Conservation (phyloP, 2,329 filamentous ascomycete species). For the Paecilomyces sp. region DNA sequence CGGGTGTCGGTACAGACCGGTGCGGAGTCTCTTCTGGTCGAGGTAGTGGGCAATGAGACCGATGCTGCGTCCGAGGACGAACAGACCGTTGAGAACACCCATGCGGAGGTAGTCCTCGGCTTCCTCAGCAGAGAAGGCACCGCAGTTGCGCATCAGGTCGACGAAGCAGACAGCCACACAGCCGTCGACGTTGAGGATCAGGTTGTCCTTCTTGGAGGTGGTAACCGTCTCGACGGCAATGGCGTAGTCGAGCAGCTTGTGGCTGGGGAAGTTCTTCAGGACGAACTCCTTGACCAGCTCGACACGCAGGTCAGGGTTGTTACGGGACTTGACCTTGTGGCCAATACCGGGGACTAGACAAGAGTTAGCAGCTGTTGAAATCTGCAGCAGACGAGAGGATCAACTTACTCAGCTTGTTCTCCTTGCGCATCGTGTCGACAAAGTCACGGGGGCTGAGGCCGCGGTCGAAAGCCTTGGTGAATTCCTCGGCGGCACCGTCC, state of each 20-base stretch:
- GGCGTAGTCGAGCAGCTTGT: slow-evolving; percentile 98
- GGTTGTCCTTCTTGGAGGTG: slow-evolving; percentile 99
- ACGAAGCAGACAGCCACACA: slow-evolving; percentile 99
- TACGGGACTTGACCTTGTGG: slow-evolving; percentile 98
- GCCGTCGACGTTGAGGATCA: slow-evolving; percentile 98
- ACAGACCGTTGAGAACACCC: slow-evolving; percentile 99
- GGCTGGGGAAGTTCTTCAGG: slow-evolving; percentile 91
- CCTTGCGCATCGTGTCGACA: slow-evolving; percentile 97
- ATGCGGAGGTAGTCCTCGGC: slow-evolving; percentile 98
- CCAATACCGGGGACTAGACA: slow-evolving; percentile 81
- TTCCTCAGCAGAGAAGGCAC: slow-evolving; percentile 92
- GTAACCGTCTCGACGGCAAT: slow-evolving; percentile 97
- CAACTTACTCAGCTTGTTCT: slow-evolving; percentile 88
- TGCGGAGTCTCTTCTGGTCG: slow-evolving; percentile 98
- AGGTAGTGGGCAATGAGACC: slow-evolving; percentile 99
- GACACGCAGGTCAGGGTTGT: slow-evolving; percentile 99
- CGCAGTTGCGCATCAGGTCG: slow-evolving; percentile 93
- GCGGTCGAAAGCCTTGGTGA: slow-evolving; percentile 97
- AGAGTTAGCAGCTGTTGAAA: slow-evolving; percentile 12
- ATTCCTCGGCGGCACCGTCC: slow-evolving; percentile 96
- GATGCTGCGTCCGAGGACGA: slow-evolving; percentile 93
- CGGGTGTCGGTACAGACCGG: slow-evolving; percentile 96
- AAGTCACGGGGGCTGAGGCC: slow-evolving; percentile 97
- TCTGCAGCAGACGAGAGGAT: background rate
- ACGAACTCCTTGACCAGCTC: slow-evolving; percentile 99